Evolutionary conservation across 441 rosid genomes (phyloP).

Genomic region (Caryocar brasiliense): DNA sequence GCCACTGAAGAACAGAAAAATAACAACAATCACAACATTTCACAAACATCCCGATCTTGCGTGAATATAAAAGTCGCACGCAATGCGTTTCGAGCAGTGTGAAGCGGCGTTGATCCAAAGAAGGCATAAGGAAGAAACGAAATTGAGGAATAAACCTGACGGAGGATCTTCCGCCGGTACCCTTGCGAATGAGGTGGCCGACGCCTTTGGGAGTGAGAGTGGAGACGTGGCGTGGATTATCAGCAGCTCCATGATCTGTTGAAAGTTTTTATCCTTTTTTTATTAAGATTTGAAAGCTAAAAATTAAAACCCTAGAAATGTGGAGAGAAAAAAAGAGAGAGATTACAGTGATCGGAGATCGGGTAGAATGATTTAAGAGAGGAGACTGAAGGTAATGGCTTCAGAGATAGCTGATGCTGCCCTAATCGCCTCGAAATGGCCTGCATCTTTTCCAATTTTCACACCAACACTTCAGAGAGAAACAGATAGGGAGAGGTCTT

Average conservation of each 20-base stretch:
- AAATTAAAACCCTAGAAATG: constrained; percentile 12
- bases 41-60: no score
- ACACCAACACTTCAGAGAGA: constrained; percentile 1
- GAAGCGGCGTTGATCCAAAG: no score
- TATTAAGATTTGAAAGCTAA: no score
- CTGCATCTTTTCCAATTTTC: constrained; percentile 49
- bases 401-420: constrained; percentile 44
- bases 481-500: constrained; percentile 6
- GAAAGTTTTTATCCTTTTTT: no score
- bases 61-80: no score
- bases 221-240: constrained; percentile 51
- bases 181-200: constrained; percentile 90
- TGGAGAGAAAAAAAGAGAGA: constrained; percentile 7
- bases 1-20: constrained; percentile 51
- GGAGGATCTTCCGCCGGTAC: constrained; percentile 98
- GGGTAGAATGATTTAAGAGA: constrained; percentile 44
- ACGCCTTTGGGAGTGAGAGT: constrained; percentile 53
- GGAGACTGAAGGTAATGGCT: constrained; percentile 32
- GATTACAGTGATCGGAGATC: constrained; percentile 47
- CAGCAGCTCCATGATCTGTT: constrained; percentile 59
- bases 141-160: constrained; percentile 50
- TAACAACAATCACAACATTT: no score
- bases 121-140: not conserved
- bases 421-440: constrained; percentile 56
- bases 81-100: no score